A percentile compares a stretch with the other conserved stretches of the same genome.
Evolutionary conservation across 2,329 filamentous ascomycete species (phyloP).

Genomic region (Aspergillus sp.): DNA sequence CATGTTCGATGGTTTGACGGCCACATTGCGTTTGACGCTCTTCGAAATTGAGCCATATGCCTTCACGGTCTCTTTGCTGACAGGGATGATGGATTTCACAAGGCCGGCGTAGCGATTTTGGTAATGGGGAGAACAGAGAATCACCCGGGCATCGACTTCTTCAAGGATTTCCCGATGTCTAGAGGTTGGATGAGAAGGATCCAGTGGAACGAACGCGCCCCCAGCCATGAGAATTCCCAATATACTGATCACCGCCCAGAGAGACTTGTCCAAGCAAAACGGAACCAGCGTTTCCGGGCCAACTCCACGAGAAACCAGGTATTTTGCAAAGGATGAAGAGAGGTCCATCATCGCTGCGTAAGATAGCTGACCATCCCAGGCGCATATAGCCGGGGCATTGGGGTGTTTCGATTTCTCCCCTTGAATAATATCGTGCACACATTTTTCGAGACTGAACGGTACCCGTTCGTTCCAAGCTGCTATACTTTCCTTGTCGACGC

Average conservation of each 20-base stretch:
- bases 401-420: conserved; percentile 24
- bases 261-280: conserved; percentile 34
- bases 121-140: conserved; percentile 33
- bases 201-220: conserved; percentile 33
- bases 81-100: conserved; percentile 30
- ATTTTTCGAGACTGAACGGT: conserved; percentile 24
- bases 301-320: conserved; percentile 30
- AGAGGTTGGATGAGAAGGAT: conserved; percentile 33
- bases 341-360: conserved; percentile 29
- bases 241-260: conserved; percentile 32
- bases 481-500: conserved; percentile 32
- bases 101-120: conserved; percentile 25
- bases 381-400: conserved; percentile 30
- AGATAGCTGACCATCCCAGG: conserved; percentile 35
- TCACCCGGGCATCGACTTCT: conserved; percentile 29
- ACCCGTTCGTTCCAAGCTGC: conserved; percentile 29
- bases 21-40: neutral
- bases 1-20: conserved; percentile 24
- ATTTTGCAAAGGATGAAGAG: conserved; percentile 29
- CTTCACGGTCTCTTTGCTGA: conserved; percentile 31
- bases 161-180: conserved; percentile 32
- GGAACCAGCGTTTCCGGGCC: conserved; percentile 31
- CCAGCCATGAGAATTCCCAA: conserved; percentile 33
- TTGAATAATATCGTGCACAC: conserved; percentile 32
- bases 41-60: conserved; percentile 21